phyloP scores from a whole-genome alignment of 768 basidiomycete species.

The Artomyces pyxidatus region DNA sequence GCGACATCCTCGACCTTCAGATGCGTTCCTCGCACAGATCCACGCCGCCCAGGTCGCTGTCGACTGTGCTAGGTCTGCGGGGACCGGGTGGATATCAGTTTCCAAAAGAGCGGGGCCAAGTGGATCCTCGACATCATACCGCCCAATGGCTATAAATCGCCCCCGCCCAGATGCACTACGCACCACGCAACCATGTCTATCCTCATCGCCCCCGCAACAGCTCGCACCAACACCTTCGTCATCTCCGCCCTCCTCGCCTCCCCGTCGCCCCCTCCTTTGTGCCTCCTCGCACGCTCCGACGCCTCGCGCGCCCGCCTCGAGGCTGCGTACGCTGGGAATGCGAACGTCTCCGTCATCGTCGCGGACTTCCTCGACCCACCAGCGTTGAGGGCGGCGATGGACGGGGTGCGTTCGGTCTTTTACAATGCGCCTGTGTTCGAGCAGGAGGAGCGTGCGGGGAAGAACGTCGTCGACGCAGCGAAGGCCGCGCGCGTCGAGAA shows the following conservation, averaged over 20 bases:
- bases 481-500: constrained; percentile 13
- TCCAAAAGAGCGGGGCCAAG: too few relatives aligned
- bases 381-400: constrained; percentile 5
- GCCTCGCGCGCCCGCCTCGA: constrained; percentile 2
- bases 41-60: too few relatives aligned
- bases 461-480: constrained; percentile 14
- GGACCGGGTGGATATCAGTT: too few relatives aligned
- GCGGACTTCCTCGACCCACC: constrained; percentile 11
- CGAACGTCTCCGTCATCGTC: constrained; percentile 7
- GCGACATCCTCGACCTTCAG: too few relatives aligned
- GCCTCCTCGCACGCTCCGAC: constrained; percentile 7
- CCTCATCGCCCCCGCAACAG: constrained; percentile 13
- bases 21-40: too few relatives aligned
- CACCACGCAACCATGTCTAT: constrained; percentile 8
- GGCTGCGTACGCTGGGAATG: background rate
- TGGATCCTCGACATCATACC: too few relatives aligned
- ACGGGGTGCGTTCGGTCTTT: constrained; percentile 5
- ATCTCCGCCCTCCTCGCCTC: constrained; percentile 11
- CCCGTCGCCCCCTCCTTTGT: constrained; percentile 10
- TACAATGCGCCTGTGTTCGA: constrained; percentile 11
- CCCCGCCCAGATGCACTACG: too few relatives aligned
- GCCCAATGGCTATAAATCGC: too few relatives aligned
- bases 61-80: too few relatives aligned
- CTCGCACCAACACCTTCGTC: constrained; percentile 13
- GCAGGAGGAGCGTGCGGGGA: constrained; percentile 11